Evolutionary conservation across 179 eudicot genomes (phyloP).

Genomic region (Nepenthes alata): DNA sequence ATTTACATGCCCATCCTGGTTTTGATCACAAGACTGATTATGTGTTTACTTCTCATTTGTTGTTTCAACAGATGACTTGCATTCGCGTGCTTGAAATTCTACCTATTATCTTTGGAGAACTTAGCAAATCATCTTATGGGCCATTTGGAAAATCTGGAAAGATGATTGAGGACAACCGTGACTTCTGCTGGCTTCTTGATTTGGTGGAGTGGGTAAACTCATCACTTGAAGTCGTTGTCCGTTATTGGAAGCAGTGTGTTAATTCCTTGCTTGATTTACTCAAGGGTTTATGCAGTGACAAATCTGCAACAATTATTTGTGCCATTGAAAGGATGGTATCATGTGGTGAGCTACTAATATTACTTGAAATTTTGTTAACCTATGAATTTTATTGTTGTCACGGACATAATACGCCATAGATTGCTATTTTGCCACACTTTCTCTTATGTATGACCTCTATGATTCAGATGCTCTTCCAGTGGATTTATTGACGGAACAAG

Average conservation of each 20-base stretch:
- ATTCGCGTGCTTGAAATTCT: slow-evolving; percentile 78
- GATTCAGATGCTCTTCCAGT: slow-evolving; percentile 50
- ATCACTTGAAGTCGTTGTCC: slow-evolving; percentile 49
- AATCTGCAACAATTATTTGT: slow-evolving; percentile 26
- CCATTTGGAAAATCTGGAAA: slow-evolving; percentile 17
- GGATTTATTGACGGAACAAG: slow-evolving; percentile 52
- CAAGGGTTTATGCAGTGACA: slow-evolving; percentile 39
- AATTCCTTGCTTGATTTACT: slow-evolving; percentile 44
- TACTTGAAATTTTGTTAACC: not conserved
- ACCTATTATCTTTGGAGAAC: slow-evolving; percentile 52
- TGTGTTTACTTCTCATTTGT: slow-evolving; percentile 13
- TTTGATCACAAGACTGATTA: slow-evolving; percentile 1
- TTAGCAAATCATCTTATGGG: slow-evolving; percentile 20
- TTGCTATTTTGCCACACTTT: slow-evolving; percentile 5
- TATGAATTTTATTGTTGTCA: not conserved
- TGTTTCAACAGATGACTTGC: slow-evolving; percentile 74
- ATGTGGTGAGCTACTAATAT: slow-evolving; percentile 39
- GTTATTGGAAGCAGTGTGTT: slow-evolving; percentile 87
- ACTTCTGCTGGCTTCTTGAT: slow-evolving; percentile 72
- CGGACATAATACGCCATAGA: slow-evolving; percentile 1
- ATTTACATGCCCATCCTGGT: not conserved
- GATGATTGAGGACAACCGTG: slow-evolving; percentile 14
- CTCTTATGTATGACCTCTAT: slow-evolving; percentile 5
- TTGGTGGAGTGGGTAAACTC: slow-evolving; percentile 87
- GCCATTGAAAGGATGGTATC: slow-evolving; percentile 53